phyloP scores from a whole-genome alignment of 2,329 filamentous ascomycete species.

The Colletotrichum sp. region DNA sequence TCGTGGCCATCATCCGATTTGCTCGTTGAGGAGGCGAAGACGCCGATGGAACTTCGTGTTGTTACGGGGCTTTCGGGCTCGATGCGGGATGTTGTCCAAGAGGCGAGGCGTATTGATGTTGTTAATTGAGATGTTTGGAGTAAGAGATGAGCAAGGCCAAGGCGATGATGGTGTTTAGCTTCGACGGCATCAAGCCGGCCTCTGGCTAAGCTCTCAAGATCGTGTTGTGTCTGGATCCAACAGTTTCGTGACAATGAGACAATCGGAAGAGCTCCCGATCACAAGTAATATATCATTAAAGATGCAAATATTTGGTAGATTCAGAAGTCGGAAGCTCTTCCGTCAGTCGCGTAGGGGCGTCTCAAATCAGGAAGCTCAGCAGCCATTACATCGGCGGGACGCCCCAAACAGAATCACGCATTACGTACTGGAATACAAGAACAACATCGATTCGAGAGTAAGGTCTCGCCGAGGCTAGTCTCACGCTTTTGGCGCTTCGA shows the following conservation, averaged over 20 bases:
- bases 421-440: background rate
- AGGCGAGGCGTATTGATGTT: background rate
- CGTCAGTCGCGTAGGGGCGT: background rate
- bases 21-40: background rate
- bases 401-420: background rate
- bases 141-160: background rate
- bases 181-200: background rate
- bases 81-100: background rate
- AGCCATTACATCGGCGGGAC: background rate
- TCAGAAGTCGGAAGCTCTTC: background rate
- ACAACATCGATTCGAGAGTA: background rate
- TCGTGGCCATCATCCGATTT: background rate
- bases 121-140: background rate
- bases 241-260: background rate
- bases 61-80: no score
- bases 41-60: no score
- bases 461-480: background rate
- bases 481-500: background rate
- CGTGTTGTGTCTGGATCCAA: background rate
- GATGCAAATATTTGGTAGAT: background rate
- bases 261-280: background rate
- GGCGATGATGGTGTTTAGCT: background rate
- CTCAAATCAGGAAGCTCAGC: background rate
- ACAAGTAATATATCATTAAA: background rate
- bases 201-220: background rate